Evolutionary conservation across 768 basidiomycete genomes (phyloP).

Genomic region (Pleurotus eryngii): DNA sequence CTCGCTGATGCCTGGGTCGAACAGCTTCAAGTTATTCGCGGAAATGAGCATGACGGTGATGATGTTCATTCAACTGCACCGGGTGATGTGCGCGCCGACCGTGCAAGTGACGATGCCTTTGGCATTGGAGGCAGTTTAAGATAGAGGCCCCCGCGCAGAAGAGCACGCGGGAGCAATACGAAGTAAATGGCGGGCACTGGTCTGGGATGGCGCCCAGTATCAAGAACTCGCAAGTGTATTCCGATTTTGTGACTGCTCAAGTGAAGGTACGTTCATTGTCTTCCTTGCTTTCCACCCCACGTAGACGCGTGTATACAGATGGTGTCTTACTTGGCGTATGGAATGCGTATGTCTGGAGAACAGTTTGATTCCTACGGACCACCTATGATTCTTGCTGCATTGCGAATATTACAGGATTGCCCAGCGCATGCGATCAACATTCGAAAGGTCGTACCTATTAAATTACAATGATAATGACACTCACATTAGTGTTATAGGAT

Average conservation of each 20-base stretch:
- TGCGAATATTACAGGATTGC: constrained; percentile 92
- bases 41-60: constrained; percentile 94
- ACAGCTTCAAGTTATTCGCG: constrained; percentile 90
- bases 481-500: constrained; percentile 50
- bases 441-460: constrained; percentile 56
- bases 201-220: constrained; percentile 78
- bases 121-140: constrained; percentile 78
- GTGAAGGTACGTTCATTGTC: constrained; percentile 75
- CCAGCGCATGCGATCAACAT: constrained; percentile 80
- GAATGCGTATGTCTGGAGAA: constrained; percentile 60
- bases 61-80: constrained; percentile 82
- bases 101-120: constrained; percentile 70
- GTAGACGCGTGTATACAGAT: constrained; percentile 45
- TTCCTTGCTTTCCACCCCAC: constrained; percentile 65
- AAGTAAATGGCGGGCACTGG: constrained; percentile 81
- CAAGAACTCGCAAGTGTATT: constrained; percentile 68
- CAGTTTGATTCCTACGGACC: constrained; percentile 77
- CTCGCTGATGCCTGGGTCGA: constrained; percentile 62
- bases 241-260: constrained; percentile 83
- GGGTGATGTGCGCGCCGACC: constrained; percentile 57
- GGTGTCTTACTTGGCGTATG: constrained; percentile 88
- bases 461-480: not conserved
- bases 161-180: constrained; percentile 70
- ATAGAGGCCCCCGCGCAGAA: constrained; percentile 81
- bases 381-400: constrained; percentile 70